A percentile compares a stretch with the other conserved stretches of the same genome.
Evolutionary conservation across 2,329 filamentous ascomycete species (phyloP).

Genomic region (Sarocladiaceae sp.): DNA sequence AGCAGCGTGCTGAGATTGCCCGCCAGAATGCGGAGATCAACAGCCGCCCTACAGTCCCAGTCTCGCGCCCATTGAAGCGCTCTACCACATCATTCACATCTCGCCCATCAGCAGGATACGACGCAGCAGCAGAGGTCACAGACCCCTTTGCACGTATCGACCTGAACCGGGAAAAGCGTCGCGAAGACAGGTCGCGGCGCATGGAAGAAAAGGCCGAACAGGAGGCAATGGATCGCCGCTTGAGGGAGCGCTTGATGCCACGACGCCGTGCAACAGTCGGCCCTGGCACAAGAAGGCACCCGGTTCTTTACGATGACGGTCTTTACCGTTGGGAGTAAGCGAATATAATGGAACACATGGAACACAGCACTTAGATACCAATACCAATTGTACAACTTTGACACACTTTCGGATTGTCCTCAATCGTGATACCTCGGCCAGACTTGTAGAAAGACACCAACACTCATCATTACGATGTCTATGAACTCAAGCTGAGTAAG

Average conservation of each 20-base stretch:
- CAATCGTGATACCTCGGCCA: too few species aligned
- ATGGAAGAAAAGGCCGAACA: conserved; percentile 28
- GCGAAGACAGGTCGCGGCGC: conserved; percentile 25
- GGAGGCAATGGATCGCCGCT: conserved; percentile 33
- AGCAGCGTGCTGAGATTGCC: conserved; percentile 29
- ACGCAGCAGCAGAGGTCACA: background rate
- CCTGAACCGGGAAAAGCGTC: conserved; percentile 19
- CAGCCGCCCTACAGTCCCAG: conserved; percentile 28
- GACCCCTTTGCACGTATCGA: conserved; percentile 1
- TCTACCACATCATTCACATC: conserved; percentile 19
- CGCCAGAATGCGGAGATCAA: conserved; percentile 39
- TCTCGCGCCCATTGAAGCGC: conserved; percentile 19
- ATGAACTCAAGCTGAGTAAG: too few species aligned
- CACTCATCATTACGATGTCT: too few species aligned
- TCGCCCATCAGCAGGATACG: background rate
- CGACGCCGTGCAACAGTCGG: conserved; percentile 31
- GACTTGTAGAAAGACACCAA: too few species aligned
- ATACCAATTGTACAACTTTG: background rate
- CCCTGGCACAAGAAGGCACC: conserved; percentile 29
- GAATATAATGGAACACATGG: background rate
- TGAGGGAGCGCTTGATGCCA: conserved; percentile 37
- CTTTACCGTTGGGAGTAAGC: conserved; percentile 36
- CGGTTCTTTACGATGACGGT: conserved; percentile 33
- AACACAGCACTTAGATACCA: background rate
- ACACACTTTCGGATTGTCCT: too few species aligned